Evolutionary conservation across 2,329 filamentous ascomycete species (phyloP), one percentile per base, ranked within the genome.

Genomic region (Cercospora zeina): DNA sequence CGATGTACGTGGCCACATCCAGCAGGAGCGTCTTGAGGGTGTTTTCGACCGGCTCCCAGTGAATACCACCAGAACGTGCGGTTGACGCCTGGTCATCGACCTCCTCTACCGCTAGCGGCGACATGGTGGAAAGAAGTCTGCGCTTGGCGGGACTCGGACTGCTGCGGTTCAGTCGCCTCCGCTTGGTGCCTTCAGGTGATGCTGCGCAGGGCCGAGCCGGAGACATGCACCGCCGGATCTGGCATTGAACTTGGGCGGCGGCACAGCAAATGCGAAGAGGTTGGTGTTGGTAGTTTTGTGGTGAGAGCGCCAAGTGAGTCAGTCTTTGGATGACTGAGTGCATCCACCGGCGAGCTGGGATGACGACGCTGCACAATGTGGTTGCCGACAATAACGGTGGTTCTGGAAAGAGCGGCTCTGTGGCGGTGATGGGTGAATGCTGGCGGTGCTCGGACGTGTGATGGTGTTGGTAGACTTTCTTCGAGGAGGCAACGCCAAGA

Each of bases 1-100:
- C 84, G 64, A 92, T 87, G 70, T 87, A 88, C 10, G 82, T 76
- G 24, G 90, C 90, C n/a, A 92, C 89, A 73, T 96, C 91, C 16
- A 97, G 81, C 19, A 97, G 83, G 11, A 97, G 83, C n/a, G 79
- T 77, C 64, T 88, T 87, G 39, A 97, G 82, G 66, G 87, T 88
- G 42, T 82, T 78, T 76, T 97, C 93, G 59, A 86, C 82, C 4
- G 84, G 78, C 11, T 85, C 92, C 56, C 56, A 58, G 4, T 31
- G 4, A 64, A 97, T 85, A 45, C 80, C 73, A 33, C 89, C 79
- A 4, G 51, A 65, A 2, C 49, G 61, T 14, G 59, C 59, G 21
- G 36, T 34, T 1, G 42, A 53, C 11, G 64, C 34, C 14, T 68
- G 68, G 36, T 72, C 71, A 4, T 71, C 69, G 27, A 74, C 62